phyloP scores from a whole-genome alignment of 805 yeast genomes.

The Pichia heedii region DNA sequence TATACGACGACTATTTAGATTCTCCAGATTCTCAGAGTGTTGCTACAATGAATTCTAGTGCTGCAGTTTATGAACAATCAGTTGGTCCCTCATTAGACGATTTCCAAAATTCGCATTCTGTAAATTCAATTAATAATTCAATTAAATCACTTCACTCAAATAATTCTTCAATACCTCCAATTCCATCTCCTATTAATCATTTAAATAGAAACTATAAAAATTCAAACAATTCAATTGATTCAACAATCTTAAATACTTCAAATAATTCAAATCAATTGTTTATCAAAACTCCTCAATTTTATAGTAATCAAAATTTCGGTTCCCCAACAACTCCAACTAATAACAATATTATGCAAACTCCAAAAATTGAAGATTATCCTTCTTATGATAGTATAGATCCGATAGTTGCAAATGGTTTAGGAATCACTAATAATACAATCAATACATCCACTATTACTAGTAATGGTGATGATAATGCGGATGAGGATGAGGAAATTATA shows the following conservation, averaged over 20 bases:
- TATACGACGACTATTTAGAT: slow-evolving; percentile 23
- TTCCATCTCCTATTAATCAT: not conserved
- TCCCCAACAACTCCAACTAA: slow-evolving; percentile 4
- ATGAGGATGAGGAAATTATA: not conserved
- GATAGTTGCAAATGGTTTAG: not conserved
- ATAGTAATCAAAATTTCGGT: not conserved
- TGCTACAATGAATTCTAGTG: slow-evolving; percentile 5
- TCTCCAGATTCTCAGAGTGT: slow-evolving; percentile 6
- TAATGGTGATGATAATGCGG: not conserved
- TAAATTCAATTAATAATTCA: not conserved
- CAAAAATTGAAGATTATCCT: not conserved
- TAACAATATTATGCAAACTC: not conserved
- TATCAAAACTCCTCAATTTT: slow-evolving; percentile 2
- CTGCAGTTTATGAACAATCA: slow-evolving; percentile 9
- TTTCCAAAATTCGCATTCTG: not conserved
- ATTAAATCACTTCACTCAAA: no score
- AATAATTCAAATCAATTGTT: not conserved
- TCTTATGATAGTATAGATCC: not conserved
- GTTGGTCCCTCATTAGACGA: slow-evolving; percentile 3
- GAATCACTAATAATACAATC: not conserved
- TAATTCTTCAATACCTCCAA: not conserved
- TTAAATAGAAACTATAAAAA: not conserved
- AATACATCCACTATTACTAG: not conserved
- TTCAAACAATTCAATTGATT: slow-evolving; percentile 6
- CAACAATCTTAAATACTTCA: not conserved